Evolutionary conservation across 352 stramenopile species (phyloP).

Genomic region (Phytophthora idaei): DNA sequence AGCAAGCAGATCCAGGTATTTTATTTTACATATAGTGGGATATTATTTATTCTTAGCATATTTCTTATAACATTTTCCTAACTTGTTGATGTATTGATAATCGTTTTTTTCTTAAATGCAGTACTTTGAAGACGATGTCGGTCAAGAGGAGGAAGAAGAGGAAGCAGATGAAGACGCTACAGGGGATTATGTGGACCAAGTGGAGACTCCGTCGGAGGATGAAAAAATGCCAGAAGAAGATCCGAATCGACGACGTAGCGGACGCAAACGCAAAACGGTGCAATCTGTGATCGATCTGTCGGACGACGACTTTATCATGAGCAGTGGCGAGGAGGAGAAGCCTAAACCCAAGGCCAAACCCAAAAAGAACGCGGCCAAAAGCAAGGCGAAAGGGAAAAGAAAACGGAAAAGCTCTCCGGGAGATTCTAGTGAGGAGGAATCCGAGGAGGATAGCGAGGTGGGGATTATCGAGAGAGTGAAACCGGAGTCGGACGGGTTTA

Average conservation of each 20-base stretch:
- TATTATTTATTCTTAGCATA: conserved; percentile 12
- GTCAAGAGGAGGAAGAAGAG: conserved; percentile 29
- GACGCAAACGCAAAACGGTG: conserved; percentile 33
- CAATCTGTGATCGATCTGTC: conserved; percentile 36
- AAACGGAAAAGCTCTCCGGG: conserved; percentile 35
- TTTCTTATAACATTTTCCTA: conserved; percentile 12
- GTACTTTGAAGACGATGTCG: conserved; percentile 23
- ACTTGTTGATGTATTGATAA: conserved; percentile 12
- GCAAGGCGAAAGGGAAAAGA: conserved; percentile 29
- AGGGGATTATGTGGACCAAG: conserved; percentile 48
- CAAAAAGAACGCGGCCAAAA: conserved; percentile 36
- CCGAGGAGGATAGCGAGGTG: conserved; percentile 32
- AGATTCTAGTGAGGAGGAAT: conserved; percentile 37
- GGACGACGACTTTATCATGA: conserved; percentile 41
- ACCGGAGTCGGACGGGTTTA: conserved; percentile 64
- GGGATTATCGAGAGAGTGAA: conserved; percentile 37
- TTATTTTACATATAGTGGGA: conserved; percentile 18
- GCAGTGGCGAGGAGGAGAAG: conserved; percentile 45
- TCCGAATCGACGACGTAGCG: conserved; percentile 44
- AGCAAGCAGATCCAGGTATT: conserved; percentile 34
- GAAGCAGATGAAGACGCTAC: conserved; percentile 42
- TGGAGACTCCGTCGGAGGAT: conserved; percentile 33
- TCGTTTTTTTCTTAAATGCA: conserved; percentile 12
- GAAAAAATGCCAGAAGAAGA: conserved; percentile 32
- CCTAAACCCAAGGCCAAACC: conserved; percentile 31